These are phyloP conservation scores for Astragalus glycyphyllos DNA, from an alignment of 306 rosid species.

Conservation along the genomic window DNA sequence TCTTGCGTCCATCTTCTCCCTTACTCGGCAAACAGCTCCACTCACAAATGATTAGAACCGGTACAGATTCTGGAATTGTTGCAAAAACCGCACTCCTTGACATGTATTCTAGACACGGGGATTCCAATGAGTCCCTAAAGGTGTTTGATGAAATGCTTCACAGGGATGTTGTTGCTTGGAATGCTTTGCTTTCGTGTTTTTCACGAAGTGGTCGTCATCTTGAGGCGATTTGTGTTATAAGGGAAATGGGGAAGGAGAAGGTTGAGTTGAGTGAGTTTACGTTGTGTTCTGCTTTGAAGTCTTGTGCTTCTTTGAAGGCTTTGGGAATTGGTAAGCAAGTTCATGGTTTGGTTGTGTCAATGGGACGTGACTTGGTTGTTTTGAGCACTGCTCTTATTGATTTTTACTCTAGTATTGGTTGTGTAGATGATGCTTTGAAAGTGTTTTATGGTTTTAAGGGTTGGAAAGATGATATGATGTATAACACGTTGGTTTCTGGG, in stretches of 20 bases:
- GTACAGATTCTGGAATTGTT: slow-evolving; percentile 52
- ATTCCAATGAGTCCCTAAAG: slow-evolving; percentile 43
- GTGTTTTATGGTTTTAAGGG: slow-evolving; percentile 51
- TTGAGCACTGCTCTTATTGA: slow-evolving; percentile 69
- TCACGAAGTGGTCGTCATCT: slow-evolving; percentile 51
- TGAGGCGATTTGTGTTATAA: slow-evolving; percentile 54
- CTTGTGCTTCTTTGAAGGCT: slow-evolving; percentile 61
- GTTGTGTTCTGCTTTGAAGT: slow-evolving; percentile 67
- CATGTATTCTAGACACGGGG: slow-evolving; percentile 62
- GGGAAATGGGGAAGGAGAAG: slow-evolving; percentile 58
- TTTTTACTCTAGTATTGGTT: slow-evolving; percentile 60
- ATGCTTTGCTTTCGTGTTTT: slow-evolving; percentile 56
- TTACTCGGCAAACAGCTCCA: slow-evolving; percentile 59
- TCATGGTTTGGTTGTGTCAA: slow-evolving; percentile 68
- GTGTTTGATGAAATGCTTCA: slow-evolving; percentile 65
- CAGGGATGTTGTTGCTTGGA: slow-evolving; percentile 72
- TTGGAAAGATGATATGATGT: slow-evolving; percentile 54
- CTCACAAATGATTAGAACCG: slow-evolving; percentile 53
- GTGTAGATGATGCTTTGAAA: slow-evolving; percentile 56
- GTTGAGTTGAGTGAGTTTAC: slow-evolving; percentile 62
- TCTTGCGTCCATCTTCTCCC: slow-evolving; percentile 55
- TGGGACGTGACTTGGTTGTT: slow-evolving; percentile 68
- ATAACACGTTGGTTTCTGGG: slow-evolving; percentile 65
- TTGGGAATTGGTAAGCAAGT: slow-evolving; percentile 63
- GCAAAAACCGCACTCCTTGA: slow-evolving; percentile 60